Base-by-base conservation (phyloP, 805 yeast species). In the Myxozyma neglecta region DNA sequence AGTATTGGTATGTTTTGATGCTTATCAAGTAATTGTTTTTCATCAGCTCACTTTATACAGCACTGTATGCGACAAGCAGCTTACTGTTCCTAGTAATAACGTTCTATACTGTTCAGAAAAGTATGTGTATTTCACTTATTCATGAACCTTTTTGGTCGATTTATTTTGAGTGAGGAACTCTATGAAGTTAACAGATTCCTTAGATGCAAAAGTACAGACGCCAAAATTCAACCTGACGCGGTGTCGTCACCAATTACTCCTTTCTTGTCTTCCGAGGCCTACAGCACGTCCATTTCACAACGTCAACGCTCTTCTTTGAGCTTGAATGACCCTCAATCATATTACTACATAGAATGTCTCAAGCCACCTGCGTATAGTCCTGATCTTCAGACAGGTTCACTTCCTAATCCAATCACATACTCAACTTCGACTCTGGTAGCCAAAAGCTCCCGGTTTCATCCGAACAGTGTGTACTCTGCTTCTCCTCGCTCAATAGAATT, bases 401-500 rank as follows among this genome's bases (percentile, higher is more conserved):
- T 18, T 37, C 29, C 44, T 6, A 44, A 50, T n/a, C 18, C 43
- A 9, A 34, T 32, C 44, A 11, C 44, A 9, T 52, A 55, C 24
- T 39, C 49, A 13, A 34, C 60, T 14, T 51, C 60, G 11, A 18
- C 32, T n/a, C 35, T 45, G 47, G 18, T 57, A 13, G 44, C 56
- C 6, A 57, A 57, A 50, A 51, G 60, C 36, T 45, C 64, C 14
- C 47, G 55, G 14, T 29, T 49, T 9, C 56, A 56, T 32, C 60
- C 60, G 14, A 51, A 47, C 37, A 53, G 59, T 20, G 42, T 60
- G 10, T 52, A 60, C 56, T 60, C 64, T 10, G 44, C 60, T 6
- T 60, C 64, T 8, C 64, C 64, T 11, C 56, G 57, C 40, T 56
- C 64, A n/a, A 16, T 52, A n/a, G 57, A 56, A n/a, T 48, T 60